Base-by-base conservation (phyloP, 139 green algal species). In the Astrephomene gubernaculifera region DNA sequence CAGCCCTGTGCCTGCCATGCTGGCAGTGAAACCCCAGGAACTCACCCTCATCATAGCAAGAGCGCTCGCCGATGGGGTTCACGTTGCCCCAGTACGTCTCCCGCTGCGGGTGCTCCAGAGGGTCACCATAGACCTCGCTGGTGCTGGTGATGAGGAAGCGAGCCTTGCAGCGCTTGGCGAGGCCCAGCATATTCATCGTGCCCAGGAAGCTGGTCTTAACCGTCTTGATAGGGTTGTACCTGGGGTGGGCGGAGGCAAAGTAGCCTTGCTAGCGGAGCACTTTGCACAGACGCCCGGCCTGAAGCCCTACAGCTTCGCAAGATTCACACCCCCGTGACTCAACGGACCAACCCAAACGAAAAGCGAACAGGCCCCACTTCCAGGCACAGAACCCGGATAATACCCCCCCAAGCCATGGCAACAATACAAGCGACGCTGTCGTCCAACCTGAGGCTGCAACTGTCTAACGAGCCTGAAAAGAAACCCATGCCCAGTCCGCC, bases 51-150 rank as follows among this genome's bases (percentile, higher is more conserved):
- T 99, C 98, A 76, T 99, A 99, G 91, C 98, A 99, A 27, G 94
- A 95, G 57, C 97, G 93, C 92, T 99, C 97, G 63, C 96, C 98
- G 81, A 99, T 99, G 71, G 92, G 93, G 91, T 99, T 99, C 33
- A 99, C 98, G 86, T 99, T 99, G 79, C 98, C 98, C 97, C 97
- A 99, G 93, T 99, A 99, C 8, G 90, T 78, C 91, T 99, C 98
- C 3, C 88, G 97, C 92, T 99, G 97, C 7, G 98, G 98, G 92
- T 99, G 98, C 93, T 99, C 78, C 81, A 99, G 89, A 4, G 98
- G 98, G 89, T 99, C 98, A 31, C 98, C 98, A 83, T 99, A 99
- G 41, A 99, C 96, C 92, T 99, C 97, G 52, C 90, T 96, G 29
- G 97, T 99, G 86, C 82, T 95, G 43, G 94, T 95, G 38, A 99